A percentile compares a stretch with the other conserved stretches of the same genome.
phyloP scores from a whole-genome alignment of 2,329 filamentous ascomycete species.

The Pseudogymnoascus sp. region DNA sequence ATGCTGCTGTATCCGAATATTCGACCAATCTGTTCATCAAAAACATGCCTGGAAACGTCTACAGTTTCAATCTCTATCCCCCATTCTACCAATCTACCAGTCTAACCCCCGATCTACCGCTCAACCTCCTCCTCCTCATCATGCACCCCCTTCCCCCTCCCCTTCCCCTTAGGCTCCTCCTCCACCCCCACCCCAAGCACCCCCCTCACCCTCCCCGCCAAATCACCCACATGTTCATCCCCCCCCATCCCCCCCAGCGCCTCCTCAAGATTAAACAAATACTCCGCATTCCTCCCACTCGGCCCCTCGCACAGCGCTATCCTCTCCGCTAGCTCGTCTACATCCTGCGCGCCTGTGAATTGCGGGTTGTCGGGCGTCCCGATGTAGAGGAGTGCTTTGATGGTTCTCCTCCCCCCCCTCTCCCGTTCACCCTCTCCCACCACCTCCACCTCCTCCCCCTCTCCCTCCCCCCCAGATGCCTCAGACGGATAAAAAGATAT shows the following conservation, averaged over 20 bases:
- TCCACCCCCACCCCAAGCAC: slow-evolving; percentile 21
- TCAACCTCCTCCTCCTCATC: slow-evolving; percentile 33
- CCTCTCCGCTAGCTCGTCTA: slow-evolving; percentile 66
- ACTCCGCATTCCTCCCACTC: slow-evolving; percentile 84
- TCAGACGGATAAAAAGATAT: slow-evolving; percentile 65
- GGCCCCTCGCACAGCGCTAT: slow-evolving; percentile 71
- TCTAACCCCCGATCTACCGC: not conserved
- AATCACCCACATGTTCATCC: slow-evolving; percentile 76
- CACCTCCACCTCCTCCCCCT: not conserved
- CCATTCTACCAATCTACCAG: not conserved
- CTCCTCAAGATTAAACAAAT: slow-evolving; percentile 70
- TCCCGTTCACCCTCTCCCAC: not conserved
- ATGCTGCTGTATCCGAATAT: too few species aligned
- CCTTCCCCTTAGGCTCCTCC: slow-evolving; percentile 2
- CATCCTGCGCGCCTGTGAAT: slow-evolving; percentile 78
- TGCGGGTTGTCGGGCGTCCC: slow-evolving; percentile 89
- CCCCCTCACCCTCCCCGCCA: slow-evolving; percentile 63
- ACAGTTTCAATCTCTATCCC: not conserved
- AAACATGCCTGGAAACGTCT: not conserved
- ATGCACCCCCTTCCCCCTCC: slow-evolving; percentile 8
- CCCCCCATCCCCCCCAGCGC: slow-evolving; percentile 67
- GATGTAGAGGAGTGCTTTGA: slow-evolving; percentile 74
- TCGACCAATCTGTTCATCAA: not conserved
- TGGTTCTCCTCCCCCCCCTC: slow-evolving; percentile 19
- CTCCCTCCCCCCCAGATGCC: slow-evolving; percentile 20